phyloP scores from a whole-genome alignment of 2,329 filamentous ascomycete species.

The Diaporthe aspalathi region DNA sequence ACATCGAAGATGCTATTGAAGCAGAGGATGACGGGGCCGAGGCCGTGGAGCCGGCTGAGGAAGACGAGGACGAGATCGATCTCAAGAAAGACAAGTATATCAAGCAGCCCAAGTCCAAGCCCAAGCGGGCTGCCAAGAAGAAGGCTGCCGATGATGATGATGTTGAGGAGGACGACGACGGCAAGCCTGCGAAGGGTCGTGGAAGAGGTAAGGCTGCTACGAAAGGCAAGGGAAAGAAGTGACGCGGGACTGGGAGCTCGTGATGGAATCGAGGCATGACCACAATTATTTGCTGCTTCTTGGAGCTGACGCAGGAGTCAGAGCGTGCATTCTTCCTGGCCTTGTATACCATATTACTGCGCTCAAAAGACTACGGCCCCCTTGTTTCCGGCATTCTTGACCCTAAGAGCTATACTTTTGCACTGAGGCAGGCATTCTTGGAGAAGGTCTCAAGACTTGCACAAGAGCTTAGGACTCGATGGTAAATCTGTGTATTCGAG shows the following conservation, averaged over 20 bases:
- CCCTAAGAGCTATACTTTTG: neutral
- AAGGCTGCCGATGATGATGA: constrained; percentile 61
- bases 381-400: constrained; percentile 1
- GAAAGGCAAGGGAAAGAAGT: constrained; percentile 63
- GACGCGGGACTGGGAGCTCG: constrained; percentile 15
- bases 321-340: neutral
- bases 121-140: constrained; percentile 54
- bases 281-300: neutral
- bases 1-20: constrained; percentile 95
- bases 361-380: neutral
- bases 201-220: constrained; percentile 54
- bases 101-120: constrained; percentile 84
- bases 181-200: constrained; percentile 64
- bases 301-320: neutral
- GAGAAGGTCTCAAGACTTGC: neutral
- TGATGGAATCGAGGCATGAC: constrained; percentile 16
- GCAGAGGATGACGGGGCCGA: constrained; percentile 88
- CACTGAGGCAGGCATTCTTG: too few species aligned
- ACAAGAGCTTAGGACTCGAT: constrained; percentile 3
- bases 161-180: constrained; percentile 62
- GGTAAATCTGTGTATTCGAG: neutral
- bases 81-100: constrained; percentile 97
- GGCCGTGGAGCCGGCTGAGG: constrained; percentile 66
- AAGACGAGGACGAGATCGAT: constrained; percentile 83
- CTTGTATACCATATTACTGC: neutral